Evolutionary conservation across 139 green algal species (phyloP), one percentile per base, ranked within the genome.

Genomic region (Chlamydomonas eustigma): DNA sequence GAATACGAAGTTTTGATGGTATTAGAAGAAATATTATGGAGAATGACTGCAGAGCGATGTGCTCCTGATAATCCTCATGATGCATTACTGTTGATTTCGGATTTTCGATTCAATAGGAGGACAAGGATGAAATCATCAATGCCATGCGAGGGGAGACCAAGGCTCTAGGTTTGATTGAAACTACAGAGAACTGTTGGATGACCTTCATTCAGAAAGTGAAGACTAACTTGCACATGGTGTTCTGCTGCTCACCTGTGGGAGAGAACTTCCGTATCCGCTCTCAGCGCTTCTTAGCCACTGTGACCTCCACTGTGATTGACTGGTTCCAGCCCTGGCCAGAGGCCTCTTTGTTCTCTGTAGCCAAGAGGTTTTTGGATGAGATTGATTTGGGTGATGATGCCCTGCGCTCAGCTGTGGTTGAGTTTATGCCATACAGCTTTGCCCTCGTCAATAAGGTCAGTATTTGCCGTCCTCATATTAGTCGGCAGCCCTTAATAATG

Each of bases 341-440:
- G 78, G 76, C 76, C 36, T 93, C 88, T 34, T 84, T 97, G 52
- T 89, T 90, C 76, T 87, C 78, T 35, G 92, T 97, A 71, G 90
- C 91, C 37, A 87, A 89, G 71, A 91, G 88, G 76, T 97, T 97
- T 86, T 76, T 97, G 77, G 84, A 93, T n/a, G 90, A 94, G 37
- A 39, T 81, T 6, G 81, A 87, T 75, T 79, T 92, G 51, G 91
- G 85, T 39, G 79, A 83, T 8, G 91, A 93, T 3, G 50, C 83
- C 8, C 81, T 93, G 28, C 83, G 88, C 67, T 79, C 83, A 34
- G 88, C 87, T 0, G 90, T 95, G 31, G 85, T 92, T 28, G 90
- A 95, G 58, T 97, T 97, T 81, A 94, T 97, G 88, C 91, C 92
- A 12, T 92, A 90, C 86, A 90, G 81, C 33, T 97, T 97, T 77